phyloP scores from a whole-genome alignment of 225 moss, liverwort and hornwort genomes.

The Polytrichum commune region DNA sequence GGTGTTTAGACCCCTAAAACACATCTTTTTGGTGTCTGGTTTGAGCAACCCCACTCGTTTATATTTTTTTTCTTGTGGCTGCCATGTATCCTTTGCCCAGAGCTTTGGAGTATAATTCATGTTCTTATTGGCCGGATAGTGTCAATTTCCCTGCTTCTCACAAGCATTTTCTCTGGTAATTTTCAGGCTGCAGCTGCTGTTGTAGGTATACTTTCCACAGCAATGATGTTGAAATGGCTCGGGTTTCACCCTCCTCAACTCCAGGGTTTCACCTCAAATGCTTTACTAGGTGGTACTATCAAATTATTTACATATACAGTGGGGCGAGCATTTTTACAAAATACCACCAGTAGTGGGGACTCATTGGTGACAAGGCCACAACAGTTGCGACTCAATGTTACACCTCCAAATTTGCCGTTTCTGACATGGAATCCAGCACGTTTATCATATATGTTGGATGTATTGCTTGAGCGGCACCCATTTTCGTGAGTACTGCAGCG shows the following conservation, averaged over 20 bases:
- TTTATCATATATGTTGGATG: slow-evolving; percentile 65
- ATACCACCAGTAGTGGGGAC: slow-evolving; percentile 29
- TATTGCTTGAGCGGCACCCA: slow-evolving; percentile 66
- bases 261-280: slow-evolving; percentile 23
- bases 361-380: slow-evolving; percentile 42
- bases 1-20: neutral
- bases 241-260: slow-evolving; percentile 17
- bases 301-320: slow-evolving; percentile 32
- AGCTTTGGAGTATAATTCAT: neutral
- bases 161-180: slow-evolving; percentile 16
- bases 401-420: slow-evolving; percentile 45
- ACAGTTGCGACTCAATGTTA: slow-evolving; percentile 56
- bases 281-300: slow-evolving; percentile 39
- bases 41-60: neutral
- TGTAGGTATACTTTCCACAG: slow-evolving; percentile 27
- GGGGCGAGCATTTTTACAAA: slow-evolving; percentile 30
- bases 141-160: slow-evolving; percentile 10
- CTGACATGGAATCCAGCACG: slow-evolving; percentile 57
- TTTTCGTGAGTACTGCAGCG: slow-evolving; percentile 44
- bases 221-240: slow-evolving; percentile 20
- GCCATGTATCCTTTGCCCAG: too few species aligned
- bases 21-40: neutral
- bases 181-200: slow-evolving; percentile 45
- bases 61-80: too few species aligned
- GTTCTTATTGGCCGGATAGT: slow-evolving; percentile 4